Percentiles rank a stretch among this genome's conserved stretches.
Conservation (phyloP, 768 basidiomycete species). For the Tricholoma saponaceum region DNA sequence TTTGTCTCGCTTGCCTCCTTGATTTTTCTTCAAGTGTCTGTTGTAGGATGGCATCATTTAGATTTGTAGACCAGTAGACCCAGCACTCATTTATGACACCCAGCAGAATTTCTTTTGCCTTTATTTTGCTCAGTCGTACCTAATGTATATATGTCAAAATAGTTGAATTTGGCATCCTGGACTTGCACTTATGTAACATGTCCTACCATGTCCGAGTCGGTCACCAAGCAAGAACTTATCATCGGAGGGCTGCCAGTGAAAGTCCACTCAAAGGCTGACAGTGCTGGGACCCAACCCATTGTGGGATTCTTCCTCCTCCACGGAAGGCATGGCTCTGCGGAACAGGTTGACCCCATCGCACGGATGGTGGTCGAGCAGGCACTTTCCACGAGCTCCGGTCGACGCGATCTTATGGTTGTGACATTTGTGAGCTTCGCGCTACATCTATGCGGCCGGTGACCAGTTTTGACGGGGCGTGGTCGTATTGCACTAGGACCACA, state of each 20-base stretch:
- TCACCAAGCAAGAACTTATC: conserved; percentile 18
- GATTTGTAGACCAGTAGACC: conserved; percentile 21
- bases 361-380: conserved; percentile 19
- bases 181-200: not conserved
- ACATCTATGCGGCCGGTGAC: not conserved
- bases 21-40: not conserved
- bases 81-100: not conserved
- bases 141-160: too few relatives aligned
- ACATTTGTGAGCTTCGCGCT: conserved; percentile 29
- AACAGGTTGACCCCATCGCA: conserved; percentile 24
- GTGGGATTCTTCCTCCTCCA: conserved; percentile 41
- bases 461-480: not conserved
- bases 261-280: conserved; percentile 22
- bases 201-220: not conserved
- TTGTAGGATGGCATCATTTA: conserved; percentile 14
- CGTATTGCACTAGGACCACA: conserved; percentile 33
- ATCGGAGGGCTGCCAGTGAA: conserved; percentile 35
- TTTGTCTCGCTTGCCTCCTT: not conserved
- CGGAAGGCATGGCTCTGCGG: conserved; percentile 31
- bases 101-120: not conserved
- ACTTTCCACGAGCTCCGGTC: not conserved
- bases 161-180: not conserved
- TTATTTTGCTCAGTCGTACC: too few relatives aligned
- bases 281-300: conserved; percentile 12
- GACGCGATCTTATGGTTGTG: conserved; percentile 28